These are phyloP conservation scores for Ganoderma resinaceum DNA, from an alignment of 1,284 basidiomycete genomes.

Conservation along the genomic window DNA sequence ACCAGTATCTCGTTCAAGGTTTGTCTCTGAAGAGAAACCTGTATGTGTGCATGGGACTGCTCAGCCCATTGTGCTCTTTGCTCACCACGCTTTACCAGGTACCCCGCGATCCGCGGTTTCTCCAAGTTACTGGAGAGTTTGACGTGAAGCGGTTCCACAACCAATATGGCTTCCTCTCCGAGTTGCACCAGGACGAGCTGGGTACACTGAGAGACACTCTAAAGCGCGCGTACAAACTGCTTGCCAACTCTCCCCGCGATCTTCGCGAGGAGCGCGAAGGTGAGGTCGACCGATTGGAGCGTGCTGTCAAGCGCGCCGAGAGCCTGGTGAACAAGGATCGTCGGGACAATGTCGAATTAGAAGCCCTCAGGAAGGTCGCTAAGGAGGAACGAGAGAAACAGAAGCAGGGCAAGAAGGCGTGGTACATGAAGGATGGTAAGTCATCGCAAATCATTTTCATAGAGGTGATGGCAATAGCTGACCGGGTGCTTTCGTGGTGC, in stretches of 20 bases:
- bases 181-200: conserved; percentile 75
- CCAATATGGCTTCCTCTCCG: conserved; percentile 83
- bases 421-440: conserved; percentile 89
- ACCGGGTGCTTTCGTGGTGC: conserved; percentile 15
- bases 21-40: conserved; percentile 75
- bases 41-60: conserved; percentile 50
- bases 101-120: conserved; percentile 90
- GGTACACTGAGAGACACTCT: conserved; percentile 69
- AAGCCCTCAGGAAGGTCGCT: conserved; percentile 65
- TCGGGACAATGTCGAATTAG: conserved; percentile 72
- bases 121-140: conserved; percentile 77
- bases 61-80: not conserved
- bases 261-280: conserved; percentile 68
- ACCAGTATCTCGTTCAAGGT: conserved; percentile 81
- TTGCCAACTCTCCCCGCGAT: conserved; percentile 70
- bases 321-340: conserved; percentile 81
- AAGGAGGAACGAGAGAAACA: conserved; percentile 78
- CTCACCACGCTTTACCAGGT: conserved; percentile 51
- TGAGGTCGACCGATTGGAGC: conserved; percentile 81
- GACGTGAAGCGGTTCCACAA: conserved; percentile 73
- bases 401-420: conserved; percentile 80
- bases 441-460: conserved; percentile 11
- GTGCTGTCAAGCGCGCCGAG: conserved; percentile 79
- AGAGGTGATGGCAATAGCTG: conserved; percentile 8
- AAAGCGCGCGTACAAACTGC: conserved; percentile 72